Conservation (phyloP, 2,329 filamentous ascomycete genomes). For the Exophiala viscosa region DNA sequence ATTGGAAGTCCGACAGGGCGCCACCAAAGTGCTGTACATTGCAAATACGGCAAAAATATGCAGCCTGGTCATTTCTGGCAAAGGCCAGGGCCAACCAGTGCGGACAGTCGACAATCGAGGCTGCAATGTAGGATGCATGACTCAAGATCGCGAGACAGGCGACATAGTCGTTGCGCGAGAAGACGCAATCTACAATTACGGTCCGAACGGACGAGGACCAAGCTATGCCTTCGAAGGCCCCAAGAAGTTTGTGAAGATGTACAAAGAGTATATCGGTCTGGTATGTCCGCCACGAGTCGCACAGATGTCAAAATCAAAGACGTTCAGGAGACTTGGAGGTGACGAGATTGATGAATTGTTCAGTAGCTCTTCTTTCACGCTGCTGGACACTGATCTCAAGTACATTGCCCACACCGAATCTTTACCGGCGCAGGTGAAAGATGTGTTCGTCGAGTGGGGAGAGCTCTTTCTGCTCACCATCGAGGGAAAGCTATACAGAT, state of each 20-base stretch:
- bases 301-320: slow-evolving; percentile 52
- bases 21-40: slow-evolving; percentile 77
- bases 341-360: slow-evolving; percentile 73
- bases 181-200: slow-evolving; percentile 94
- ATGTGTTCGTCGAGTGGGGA: slow-evolving; percentile 82
- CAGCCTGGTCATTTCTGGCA: slow-evolving; percentile 79
- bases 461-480: slow-evolving; percentile 85
- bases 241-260: slow-evolving; percentile 76
- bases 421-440: slow-evolving; percentile 72
- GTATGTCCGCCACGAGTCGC: slow-evolving; percentile 71
- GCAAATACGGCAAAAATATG: slow-evolving; percentile 85
- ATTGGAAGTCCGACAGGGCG: slow-evolving; percentile 67
- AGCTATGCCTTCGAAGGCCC: slow-evolving; percentile 88
- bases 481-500: slow-evolving; percentile 88
- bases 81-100: slow-evolving; percentile 83
- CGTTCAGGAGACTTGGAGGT: slow-evolving; percentile 70
- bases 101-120: slow-evolving; percentile 85
- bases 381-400: slow-evolving; percentile 87
- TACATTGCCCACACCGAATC: slow-evolving; percentile 88
- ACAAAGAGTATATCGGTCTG: slow-evolving; percentile 80
- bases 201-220: slow-evolving; percentile 74
- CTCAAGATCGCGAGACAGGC: slow-evolving; percentile 71
- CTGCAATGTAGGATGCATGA: slow-evolving; percentile 93
- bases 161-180: slow-evolving; percentile 90
- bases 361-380: slow-evolving; percentile 79